A percentile compares a stretch with the other conserved stretches of the same genome.
These are phyloP conservation scores for Dichotomocladium elegans DNA, from an alignment of 371 early-diverging fungal genomes.

Conservation along the genomic window DNA sequence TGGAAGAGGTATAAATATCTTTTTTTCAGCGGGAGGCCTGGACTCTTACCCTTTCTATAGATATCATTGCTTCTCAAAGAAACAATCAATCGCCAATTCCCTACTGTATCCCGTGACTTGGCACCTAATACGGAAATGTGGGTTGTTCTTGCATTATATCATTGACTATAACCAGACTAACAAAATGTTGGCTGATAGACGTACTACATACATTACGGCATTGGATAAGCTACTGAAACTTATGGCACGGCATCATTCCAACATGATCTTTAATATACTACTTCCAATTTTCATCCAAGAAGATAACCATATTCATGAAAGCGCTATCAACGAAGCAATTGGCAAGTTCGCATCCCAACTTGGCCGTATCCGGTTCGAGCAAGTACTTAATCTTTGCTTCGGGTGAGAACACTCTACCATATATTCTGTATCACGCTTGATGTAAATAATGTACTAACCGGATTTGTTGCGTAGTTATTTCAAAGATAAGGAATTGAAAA, in stretches of 20 bases:
- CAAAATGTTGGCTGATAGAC: slow-evolving; percentile 21
- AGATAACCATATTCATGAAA: slow-evolving; percentile 45
- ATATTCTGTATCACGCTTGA: neutral
- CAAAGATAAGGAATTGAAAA: slow-evolving; percentile 23
- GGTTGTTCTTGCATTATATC: no score
- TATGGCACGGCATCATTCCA: slow-evolving; percentile 39
- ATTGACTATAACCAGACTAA: no score
- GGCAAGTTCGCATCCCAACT: slow-evolving; percentile 36
- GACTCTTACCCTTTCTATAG: no score
- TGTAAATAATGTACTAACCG: neutral
- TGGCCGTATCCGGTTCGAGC: slow-evolving; percentile 33
- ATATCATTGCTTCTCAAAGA: no score
- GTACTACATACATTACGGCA: slow-evolving; percentile 47
- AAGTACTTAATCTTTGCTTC: slow-evolving; percentile 36
- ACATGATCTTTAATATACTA: slow-evolving; percentile 45
- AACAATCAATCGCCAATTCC: slow-evolving; percentile 47
- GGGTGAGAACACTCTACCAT: slow-evolving; percentile 25
- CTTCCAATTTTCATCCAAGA: slow-evolving; percentile 55
- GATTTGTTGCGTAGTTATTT: slow-evolving; percentile 47
- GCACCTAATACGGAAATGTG: slow-evolving; percentile 25
- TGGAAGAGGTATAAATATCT: slow-evolving; percentile 4
- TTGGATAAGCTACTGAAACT: slow-evolving; percentile 51
- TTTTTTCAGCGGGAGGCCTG: neutral
- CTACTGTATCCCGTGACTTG: slow-evolving; percentile 41
- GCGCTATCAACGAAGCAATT: slow-evolving; percentile 30